Evolutionary conservation across 169 alveolate species (phyloP).

Genomic region (Theileria luwenshuni): DNA sequence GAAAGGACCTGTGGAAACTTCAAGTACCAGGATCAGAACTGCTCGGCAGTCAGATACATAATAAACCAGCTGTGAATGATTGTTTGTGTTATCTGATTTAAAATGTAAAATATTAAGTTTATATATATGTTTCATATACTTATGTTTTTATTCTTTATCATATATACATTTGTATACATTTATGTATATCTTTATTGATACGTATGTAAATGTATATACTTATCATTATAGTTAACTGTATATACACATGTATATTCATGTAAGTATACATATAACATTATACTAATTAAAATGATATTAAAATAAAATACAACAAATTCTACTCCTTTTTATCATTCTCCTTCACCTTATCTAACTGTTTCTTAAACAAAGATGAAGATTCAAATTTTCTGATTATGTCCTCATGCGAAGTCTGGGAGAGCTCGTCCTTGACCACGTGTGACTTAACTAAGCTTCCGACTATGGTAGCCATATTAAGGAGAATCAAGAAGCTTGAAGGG

Average conservation of each 20-base stretch:
- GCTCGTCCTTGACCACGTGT: neutral
- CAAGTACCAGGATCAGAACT: constrained; percentile 59
- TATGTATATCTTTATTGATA: too few relatives aligned
- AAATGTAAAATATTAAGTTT: neutral
- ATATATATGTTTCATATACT: neutral
- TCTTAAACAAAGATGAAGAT: neutral
- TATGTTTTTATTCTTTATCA: neutral
- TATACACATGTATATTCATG: neutral
- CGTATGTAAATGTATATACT: too few relatives aligned
- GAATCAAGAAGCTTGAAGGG: constrained; percentile 30
- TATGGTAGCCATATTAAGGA: neutral
- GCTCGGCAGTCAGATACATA: constrained; percentile 61
- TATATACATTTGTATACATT: too few relatives aligned
- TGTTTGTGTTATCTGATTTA: neutral
- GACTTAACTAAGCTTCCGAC: neutral
- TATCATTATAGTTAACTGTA: too few relatives aligned
- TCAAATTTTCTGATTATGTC: constrained; percentile 12
- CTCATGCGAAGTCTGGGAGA: neutral
- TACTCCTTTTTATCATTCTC: too few relatives aligned
- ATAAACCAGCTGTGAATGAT: constrained; percentile 20
- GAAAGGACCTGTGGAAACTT: constrained; percentile 46
- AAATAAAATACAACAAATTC: too few relatives aligned
- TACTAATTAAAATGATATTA: too few relatives aligned
- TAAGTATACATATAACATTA: neutral
- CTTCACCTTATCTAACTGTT: too few relatives aligned